Base-by-base conservation (phyloP, 805 yeast genomes). In the Metschnikowia anglica region DNA sequence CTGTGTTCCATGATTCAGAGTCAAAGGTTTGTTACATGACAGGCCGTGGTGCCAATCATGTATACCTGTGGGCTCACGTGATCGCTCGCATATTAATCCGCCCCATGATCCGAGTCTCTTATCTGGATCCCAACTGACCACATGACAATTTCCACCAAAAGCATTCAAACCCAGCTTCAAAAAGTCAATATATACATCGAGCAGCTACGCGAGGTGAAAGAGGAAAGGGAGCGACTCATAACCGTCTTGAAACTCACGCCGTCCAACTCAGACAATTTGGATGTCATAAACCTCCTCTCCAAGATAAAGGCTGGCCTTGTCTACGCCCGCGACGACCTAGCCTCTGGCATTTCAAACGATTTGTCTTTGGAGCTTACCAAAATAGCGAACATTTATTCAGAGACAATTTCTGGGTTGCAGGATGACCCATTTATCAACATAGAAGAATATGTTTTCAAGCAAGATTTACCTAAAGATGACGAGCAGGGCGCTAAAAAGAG, bases 231-330 rank as follows among this genome's bases (percentile, higher is more conserved):
- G 9, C 49, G 63, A 13, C 58, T 66, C 31, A 43, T 63, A 3
- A 42, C 46, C 5, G 54, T 60, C 12, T 58, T 70, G 27, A 51
- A 59, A 24, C 59, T 70, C 25, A 54, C 65, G 18, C 76, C 76
- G 3, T 66, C 72, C 6, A 43, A 62, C 11, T 61, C 67, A 31
- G 75, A 70, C 44, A 68, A 66, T 42, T 58, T 56, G 48, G 74
- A 68, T 34, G 41, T 70, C 18, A 59, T 66, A 24, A 58, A 49
- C 31, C 52, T 55, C 28, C 55, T 70, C 34, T 51, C 54, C 21
- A 59, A 60, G 45, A 49, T 61, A 26, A 43, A 52, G 34, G 55
- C 66, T 39, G 54, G 57, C 32, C 52, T 70, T 26, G 53, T 43
- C 19, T 66, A 60, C 40, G 46, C 66, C 18, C 61, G 59, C 30